These are phyloP conservation scores for Candida hispaniensis DNA, from an alignment of 805 yeast genomes.

Conservation along the genomic window DNA sequence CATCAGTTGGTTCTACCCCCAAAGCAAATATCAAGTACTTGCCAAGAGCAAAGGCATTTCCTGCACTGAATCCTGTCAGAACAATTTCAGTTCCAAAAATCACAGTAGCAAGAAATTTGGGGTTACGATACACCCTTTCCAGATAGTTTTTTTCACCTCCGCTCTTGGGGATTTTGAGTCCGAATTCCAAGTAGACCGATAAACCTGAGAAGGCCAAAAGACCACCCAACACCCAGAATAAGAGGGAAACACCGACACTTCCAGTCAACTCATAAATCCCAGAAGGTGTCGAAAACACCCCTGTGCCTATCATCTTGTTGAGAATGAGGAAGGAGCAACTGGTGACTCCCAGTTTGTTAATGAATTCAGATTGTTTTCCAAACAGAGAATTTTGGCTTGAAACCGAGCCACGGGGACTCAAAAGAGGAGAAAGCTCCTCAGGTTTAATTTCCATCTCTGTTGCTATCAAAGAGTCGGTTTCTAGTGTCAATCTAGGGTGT, in stretches of 20 bases:
- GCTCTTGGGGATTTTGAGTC: conserved; percentile 50
- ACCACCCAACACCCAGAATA: conserved; percentile 56
- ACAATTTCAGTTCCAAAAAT: conserved; percentile 43
- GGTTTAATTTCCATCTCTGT: too few relatives aligned
- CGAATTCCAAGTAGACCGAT: conserved; percentile 53
- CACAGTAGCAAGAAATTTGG: conserved; percentile 43
- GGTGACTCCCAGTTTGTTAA: too few relatives aligned
- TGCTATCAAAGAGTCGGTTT: too few relatives aligned
- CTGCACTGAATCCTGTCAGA: conserved; percentile 50
- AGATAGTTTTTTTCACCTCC: conserved; percentile 64
- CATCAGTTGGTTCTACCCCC: conserved; percentile 33
- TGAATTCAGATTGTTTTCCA: too few relatives aligned
- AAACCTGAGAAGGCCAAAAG: conserved; percentile 44
- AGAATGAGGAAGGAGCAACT: conserved; percentile 46
- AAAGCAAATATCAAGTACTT: conserved; percentile 40
- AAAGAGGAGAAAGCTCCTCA: too few relatives aligned
- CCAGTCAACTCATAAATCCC: conserved; percentile 48
- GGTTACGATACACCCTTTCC: conserved; percentile 45
- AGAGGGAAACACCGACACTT: conserved; percentile 45
- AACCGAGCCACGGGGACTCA: too few relatives aligned
- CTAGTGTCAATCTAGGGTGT: too few relatives aligned
- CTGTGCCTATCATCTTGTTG: conserved; percentile 66
- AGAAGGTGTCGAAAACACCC: conserved; percentile 59
- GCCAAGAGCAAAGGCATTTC: conserved; percentile 57
- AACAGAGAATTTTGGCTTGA: too few relatives aligned